Conservation (phyloP, 192 early-diverging fungal species). For the Rhizophagus sp. region DNA sequence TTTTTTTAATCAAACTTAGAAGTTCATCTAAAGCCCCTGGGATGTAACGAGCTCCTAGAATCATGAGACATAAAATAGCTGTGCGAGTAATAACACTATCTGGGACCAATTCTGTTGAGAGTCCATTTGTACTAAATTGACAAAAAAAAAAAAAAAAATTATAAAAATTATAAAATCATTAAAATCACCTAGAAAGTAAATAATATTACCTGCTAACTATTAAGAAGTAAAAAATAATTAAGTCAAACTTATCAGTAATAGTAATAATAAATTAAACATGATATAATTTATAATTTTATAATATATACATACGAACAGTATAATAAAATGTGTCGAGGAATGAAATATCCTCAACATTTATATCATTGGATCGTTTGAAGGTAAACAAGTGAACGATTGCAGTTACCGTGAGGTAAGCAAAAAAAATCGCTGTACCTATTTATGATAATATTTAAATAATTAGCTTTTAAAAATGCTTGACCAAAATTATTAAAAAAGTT, state of each 20-base stretch:
- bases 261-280: too few species aligned
- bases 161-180: too few species aligned
- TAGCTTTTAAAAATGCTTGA: too few species aligned
- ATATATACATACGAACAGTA: slow-evolving; percentile 41
- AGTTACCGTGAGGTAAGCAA: slow-evolving; percentile 68
- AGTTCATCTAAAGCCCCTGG: slow-evolving; percentile 66
- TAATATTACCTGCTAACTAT: too few species aligned
- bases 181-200: too few species aligned
- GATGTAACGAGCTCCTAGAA: slow-evolving; percentile 69
- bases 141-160: too few species aligned
- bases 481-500: neutral
- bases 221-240: too few species aligned
- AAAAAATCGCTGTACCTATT: slow-evolving; percentile 58
- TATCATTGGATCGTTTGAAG: slow-evolving; percentile 55
- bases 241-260: too few species aligned
- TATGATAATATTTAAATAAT: neutral
- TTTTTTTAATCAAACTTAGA: slow-evolving; percentile 56
- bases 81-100: too few species aligned
- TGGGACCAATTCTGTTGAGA: too few species aligned
- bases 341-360: slow-evolving; percentile 40
- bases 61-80: slow-evolving; percentile 68
- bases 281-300: neutral
- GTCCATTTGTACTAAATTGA: too few species aligned
- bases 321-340: slow-evolving; percentile 63
- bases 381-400: slow-evolving; percentile 68